Evolutionary conservation across 1,284 basidiomycete species (phyloP), one percentile per base, ranked within the genome.

Genomic region (Ceratobasidium sp.): DNA sequence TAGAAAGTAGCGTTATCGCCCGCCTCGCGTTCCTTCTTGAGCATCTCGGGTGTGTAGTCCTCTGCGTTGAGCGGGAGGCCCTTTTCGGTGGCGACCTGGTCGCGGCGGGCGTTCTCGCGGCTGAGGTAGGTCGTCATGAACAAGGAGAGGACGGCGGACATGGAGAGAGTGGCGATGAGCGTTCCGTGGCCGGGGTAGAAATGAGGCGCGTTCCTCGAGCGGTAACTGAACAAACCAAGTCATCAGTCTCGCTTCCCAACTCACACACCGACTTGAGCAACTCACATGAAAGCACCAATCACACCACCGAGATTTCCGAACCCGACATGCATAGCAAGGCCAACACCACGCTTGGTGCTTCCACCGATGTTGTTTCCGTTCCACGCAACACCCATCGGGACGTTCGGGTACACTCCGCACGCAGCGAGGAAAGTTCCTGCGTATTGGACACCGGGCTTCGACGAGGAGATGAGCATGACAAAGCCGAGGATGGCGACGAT

Each of bases 341-440:
- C 79, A 59, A 81, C 79, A 71, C 77, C 78, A 73, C 80, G 78
- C 76, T 81, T 81, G 74, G 81, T 77, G 52, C 78, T 78, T 16
- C 81, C 81, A 49, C 81, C 81, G 30, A 75, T 73, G 76, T 80
- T 82, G 77, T 81, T 81, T 47, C 77, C 75, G 30, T 77, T 78
- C 80, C 79, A 82, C 1, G 79, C 78, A 66, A 81, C 77, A 75
- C 79, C 77, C 59, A 81, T 67, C 38, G 80, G 80, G 58, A 82
- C 78, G 16, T 80, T 77, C 46, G 81, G 79, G 77, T 81, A 81
- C 35, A 79, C 75, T 41, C 81, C 81, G 23, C 76, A 66, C 32
- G 80, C 80, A 49, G 79, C 79, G 21, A 82, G 74, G 79, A 81
- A 81, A 50, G 81, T 76, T 14, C 78, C 81, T 43, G 76, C 73